Conservation (phyloP, 106 monocot genomes). For the Allium fistulosum region DNA sequence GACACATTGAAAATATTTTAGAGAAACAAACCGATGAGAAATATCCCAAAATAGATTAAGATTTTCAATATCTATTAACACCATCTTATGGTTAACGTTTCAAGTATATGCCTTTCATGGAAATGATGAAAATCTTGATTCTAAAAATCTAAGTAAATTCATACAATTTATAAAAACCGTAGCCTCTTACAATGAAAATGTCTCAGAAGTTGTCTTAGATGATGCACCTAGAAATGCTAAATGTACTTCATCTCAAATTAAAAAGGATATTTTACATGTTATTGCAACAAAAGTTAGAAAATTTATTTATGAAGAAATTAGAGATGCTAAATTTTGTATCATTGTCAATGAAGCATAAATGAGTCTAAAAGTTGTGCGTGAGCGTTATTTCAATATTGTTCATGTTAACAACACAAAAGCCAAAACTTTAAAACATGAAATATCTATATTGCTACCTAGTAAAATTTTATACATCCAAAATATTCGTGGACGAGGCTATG, state of each 20-base stretch:
- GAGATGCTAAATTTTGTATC: background rate
- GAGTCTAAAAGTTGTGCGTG: background rate
- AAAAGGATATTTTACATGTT: background rate
- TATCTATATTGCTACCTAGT: background rate
- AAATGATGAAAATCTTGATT: too few species aligned
- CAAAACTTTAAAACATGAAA: background rate
- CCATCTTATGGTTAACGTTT: background rate
- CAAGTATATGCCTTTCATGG: too few species aligned
- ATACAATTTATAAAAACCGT: too few species aligned
- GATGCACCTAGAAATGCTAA: background rate
- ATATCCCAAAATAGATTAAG: background rate
- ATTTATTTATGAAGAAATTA: background rate
- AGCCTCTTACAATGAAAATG: background rate
- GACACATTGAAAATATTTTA: background rate
- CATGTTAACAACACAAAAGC: constrained; percentile 12
- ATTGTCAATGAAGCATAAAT: background rate
- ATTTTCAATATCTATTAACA: background rate
- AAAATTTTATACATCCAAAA: constrained; percentile 8
- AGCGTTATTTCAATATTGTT: background rate
- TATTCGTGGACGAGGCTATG: constrained; percentile 13
- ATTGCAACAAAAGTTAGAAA: background rate
- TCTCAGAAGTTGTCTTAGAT: background rate
- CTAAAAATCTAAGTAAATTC: too few species aligned
- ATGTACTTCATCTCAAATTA: background rate
- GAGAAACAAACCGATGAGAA: background rate